Evolutionary conservation across 2,329 filamentous ascomycete genomes (phyloP).

Genomic region (Aspergillaceae sp.): DNA sequence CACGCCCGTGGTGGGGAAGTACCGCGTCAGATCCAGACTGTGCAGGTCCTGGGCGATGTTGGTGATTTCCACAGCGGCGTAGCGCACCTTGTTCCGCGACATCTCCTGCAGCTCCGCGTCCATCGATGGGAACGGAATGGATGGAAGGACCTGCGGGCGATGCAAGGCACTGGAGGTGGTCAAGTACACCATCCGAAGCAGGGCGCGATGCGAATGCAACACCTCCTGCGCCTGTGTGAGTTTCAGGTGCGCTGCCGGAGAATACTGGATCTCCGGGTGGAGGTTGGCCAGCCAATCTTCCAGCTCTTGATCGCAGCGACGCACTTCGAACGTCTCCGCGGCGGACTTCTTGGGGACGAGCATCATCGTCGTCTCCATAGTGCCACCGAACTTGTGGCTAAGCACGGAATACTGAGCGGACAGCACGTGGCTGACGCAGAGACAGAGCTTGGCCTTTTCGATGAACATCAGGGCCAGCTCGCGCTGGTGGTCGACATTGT

Average conservation of each 20-base stretch:
- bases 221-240: slow-evolving; percentile 38
- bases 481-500: slow-evolving; percentile 63
- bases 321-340: slow-evolving; percentile 72
- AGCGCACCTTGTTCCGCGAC: slow-evolving; percentile 72
- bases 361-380: slow-evolving; percentile 76
- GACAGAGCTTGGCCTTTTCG: slow-evolving; percentile 79
- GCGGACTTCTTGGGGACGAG: slow-evolving; percentile 80
- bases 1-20: slow-evolving; percentile 79
- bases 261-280: slow-evolving; percentile 64
- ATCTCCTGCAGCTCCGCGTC: slow-evolving; percentile 69
- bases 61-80: slow-evolving; percentile 78
- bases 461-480: slow-evolving; percentile 83
- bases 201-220: slow-evolving; percentile 64
- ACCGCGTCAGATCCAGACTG: slow-evolving; percentile 62
- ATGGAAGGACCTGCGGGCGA: slow-evolving; percentile 79
- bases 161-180: slow-evolving; percentile 87
- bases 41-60: slow-evolving; percentile 72
- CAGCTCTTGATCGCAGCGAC: slow-evolving; percentile 69
- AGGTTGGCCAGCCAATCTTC: slow-evolving; percentile 67
- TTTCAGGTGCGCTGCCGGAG: slow-evolving; percentile 51
- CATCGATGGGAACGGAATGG: slow-evolving; percentile 48
- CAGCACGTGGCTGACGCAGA: slow-evolving; percentile 82
- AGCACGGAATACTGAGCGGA: slow-evolving; percentile 87
- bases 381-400: slow-evolving; percentile 65
- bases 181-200: slow-evolving; percentile 89